Base-by-base conservation (phyloP, 2,329 filamentous ascomycete species). In the Fusarium sp. region DNA sequence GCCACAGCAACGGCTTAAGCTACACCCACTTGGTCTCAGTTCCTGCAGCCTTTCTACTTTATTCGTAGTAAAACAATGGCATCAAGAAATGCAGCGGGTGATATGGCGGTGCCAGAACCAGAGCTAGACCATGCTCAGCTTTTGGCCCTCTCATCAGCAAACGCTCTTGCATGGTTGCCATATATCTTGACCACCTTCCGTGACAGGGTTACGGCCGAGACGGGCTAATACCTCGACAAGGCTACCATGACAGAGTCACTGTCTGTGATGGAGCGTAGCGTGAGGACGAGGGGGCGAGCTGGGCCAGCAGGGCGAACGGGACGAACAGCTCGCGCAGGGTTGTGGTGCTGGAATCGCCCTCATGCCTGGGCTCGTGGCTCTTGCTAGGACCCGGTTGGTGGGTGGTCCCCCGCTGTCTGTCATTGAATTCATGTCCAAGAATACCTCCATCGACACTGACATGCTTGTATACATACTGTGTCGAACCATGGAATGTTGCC, bases 191-290 rank as follows among this genome's bases (percentile, higher is more conserved):
- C 59, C 73, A 75, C 69, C 73, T 75, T 75, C 73, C 73, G 64
- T 74, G 73, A 71, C 73, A 75, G 67, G 73, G 73, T 74, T 74
- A 75, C 62, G 67, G 70, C 71, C 62, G 60, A 67, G 73, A 75
- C 71, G 72, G 73, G 67, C 67, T 70, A 63, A 56, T 69, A 71
- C 62, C 70, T 62, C 69, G 66, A 72, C 72, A 70, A 74, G 71
- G 71, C 71, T 72, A 74, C 71, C 71, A 72, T 71, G 65, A 34
- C 65, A 62, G 70, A 69, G 69, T 54, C 65, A 44, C 20, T 62
- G 45, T 59, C 24, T 66, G 53, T 67, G 65, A 71, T 57, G 65
- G 65, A 66, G 69, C 53, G 49, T 71, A 66, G 69, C 43, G 38
- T 71, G 62, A 38, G 66, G 56, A 56, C 62, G 69, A 71, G 69